Percentiles rank a stretch among this genome's conserved stretches.
Evolutionary conservation across 208 protist species (phyloP).

Genomic region (Acanthamoeba royreba): DNA sequence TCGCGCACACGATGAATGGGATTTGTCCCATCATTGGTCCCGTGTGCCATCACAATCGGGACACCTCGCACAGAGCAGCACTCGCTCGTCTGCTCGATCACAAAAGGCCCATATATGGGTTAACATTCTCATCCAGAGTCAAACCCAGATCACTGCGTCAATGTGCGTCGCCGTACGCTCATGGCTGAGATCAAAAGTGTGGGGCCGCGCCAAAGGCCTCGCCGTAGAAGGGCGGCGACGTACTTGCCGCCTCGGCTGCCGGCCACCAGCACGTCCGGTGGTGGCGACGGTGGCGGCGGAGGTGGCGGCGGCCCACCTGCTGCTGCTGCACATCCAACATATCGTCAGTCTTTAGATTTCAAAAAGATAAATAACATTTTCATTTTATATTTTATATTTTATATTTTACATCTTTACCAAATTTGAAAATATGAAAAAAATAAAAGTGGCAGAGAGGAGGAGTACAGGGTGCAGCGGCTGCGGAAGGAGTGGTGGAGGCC

Average conservation of each 20-base stretch:
- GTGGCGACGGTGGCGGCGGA: neutral
- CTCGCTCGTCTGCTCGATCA: neutral
- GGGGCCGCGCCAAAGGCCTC: neutral
- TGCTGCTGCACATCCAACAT: neutral
- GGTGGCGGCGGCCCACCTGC: neutral
- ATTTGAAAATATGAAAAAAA: neutral
- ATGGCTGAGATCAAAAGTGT: neutral
- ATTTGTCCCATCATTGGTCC: neutral
- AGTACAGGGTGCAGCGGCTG: neutral
- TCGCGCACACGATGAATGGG: neutral
- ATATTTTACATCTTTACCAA: neutral
- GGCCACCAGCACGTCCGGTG: neutral
- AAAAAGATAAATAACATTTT: neutral
- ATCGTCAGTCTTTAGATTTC: neutral
- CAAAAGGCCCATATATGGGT: neutral
- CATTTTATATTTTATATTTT: neutral
- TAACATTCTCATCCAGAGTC: neutral
- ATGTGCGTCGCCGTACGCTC: neutral
- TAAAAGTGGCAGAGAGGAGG: neutral
- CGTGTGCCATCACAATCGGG: neutral
- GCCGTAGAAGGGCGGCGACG: neutral
- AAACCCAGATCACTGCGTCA: neutral
- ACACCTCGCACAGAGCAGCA: neutral
- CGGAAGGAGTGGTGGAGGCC: neutral
- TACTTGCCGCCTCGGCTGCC: neutral